Base-by-base conservation (phyloP, 768 basidiomycete species). In the Suillus hirtellus region DNA sequence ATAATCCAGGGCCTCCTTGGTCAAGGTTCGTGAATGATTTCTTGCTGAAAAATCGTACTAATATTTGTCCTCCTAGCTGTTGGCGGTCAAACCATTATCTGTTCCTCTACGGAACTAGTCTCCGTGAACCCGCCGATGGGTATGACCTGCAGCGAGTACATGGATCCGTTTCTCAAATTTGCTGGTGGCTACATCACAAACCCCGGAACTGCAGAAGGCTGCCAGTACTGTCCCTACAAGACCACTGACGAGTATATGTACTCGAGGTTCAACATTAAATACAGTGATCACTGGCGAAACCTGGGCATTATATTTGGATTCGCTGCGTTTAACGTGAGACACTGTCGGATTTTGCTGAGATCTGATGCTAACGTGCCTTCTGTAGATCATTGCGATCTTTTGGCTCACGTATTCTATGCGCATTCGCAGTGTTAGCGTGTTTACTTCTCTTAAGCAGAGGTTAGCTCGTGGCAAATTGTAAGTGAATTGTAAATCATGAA, bases 41-140 rank as follows among this genome's bases (percentile, higher is more conserved):
- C 5, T 19, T 35, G 31, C 17, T 19, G 17, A 17, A 35, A 7
- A 3, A 35, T n/a, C 11, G 11, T 53, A 5, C 11, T 35, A 11
- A 53, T n/a, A 10, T n/a, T n/a, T 12, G 11, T 35, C 19, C 34
- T 5, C 43, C 17, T 63, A 86, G 87, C 83, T 8, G 69, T 89
- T 19, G 87, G 86, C 0, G 76, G 74, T 7, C 73, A 79, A 55
- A 65, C 73, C 1, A 77, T 90, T 56, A 76, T 72, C 15, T 95
- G 94, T 71, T 73, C 87, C 0, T 21, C 73, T 0, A 74, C 79
- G 59, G 94, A 95, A 71, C 78, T 85, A n/a, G 83, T 86, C 3
- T 78, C 78, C 1, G 70, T 95, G 65, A 69, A 70, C 2, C 80
- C 83, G 2, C 82, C 84, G 2, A 64, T 71, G 0, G 82, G 82